These are phyloP conservation scores for Hypomyces perniciosus DNA, from an alignment of 2,329 filamentous ascomycete species.

Conservation along the genomic window DNA sequence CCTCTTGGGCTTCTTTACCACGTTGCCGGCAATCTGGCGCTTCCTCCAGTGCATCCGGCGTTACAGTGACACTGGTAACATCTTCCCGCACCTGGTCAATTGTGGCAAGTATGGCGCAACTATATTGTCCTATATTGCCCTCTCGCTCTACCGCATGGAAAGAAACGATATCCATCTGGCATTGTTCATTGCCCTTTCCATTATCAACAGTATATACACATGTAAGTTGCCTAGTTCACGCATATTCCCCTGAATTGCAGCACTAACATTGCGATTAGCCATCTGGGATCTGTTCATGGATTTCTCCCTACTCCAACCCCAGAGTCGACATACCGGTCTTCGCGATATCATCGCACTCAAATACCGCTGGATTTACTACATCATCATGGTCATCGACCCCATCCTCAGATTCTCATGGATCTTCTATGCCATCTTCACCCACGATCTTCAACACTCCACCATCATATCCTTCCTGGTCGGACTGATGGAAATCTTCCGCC, in stretches of 20 bases:
- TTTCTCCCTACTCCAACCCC: constrained; percentile 81
- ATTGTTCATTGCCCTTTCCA: constrained; percentile 72
- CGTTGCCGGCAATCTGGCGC: constrained; percentile 84
- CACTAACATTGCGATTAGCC: constrained; percentile 33
- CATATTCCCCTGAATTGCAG: not conserved
- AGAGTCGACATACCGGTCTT: constrained; percentile 60
- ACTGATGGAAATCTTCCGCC: constrained; percentile 72
- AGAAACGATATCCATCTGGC: constrained; percentile 51
- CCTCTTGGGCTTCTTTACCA: constrained; percentile 76
- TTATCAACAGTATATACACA: constrained; percentile 77
- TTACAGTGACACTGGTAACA: constrained; percentile 77
- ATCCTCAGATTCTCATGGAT: constrained; percentile 91
- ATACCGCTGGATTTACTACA: constrained; percentile 75
- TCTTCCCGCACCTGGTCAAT: constrained; percentile 90
- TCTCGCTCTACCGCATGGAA: constrained; percentile 80
- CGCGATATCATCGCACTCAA: constrained; percentile 78
- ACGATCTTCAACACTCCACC: constrained; percentile 76
- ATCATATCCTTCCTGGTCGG: constrained; percentile 73
- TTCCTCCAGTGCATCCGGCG: constrained; percentile 85
- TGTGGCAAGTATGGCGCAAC: constrained; percentile 86
- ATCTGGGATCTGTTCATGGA: constrained; percentile 97
- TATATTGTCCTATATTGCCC: constrained; percentile 68
- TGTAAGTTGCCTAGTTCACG: constrained; percentile 44
- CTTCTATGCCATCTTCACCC: constrained; percentile 79
- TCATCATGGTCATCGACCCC: constrained; percentile 75